Evolutionary conservation across 1,284 basidiomycete species (phyloP).

Genomic region (Ceratobasidium sp.): DNA sequence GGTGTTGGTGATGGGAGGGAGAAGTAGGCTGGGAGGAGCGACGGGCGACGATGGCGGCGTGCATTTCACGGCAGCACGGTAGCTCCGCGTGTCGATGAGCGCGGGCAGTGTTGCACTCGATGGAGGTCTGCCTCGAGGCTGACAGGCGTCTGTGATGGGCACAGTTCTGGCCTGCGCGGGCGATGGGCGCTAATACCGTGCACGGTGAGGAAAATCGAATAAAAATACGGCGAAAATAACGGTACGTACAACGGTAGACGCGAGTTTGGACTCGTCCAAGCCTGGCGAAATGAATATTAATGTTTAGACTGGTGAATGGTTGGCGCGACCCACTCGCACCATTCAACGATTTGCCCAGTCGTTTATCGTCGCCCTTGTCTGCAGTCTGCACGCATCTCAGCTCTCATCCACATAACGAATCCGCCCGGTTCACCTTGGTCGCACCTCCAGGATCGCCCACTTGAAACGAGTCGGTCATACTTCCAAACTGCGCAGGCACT

Average conservation of each 20-base stretch:
- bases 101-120: neutral
- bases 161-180: neutral
- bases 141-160: conserved; percentile 12
- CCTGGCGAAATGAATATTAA: conserved; percentile 7
- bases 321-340: conserved; percentile 20
- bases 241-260: neutral
- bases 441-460: conserved; percentile 18
- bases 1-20: neutral
- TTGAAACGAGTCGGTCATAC: conserved; percentile 11
- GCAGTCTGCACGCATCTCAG: conserved; percentile 13
- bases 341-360: conserved; percentile 14
- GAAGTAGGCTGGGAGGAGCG: neutral
- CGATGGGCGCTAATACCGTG: conserved; percentile 31
- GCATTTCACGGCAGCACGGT: conserved; percentile 16
- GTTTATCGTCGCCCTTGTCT: neutral
- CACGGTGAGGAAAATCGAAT: neutral
- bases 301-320: neutral
- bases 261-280: neutral
- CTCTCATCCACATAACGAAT: neutral
- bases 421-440: conserved; percentile 12
- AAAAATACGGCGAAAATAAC: neutral
- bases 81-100: conserved; percentile 32
- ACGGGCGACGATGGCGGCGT: conserved; percentile 14
- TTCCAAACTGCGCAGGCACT: neutral
- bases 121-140: conserved; percentile 9